Conservation (phyloP, 352 stramenopile species). For the Pythium brassicae region DNA sequence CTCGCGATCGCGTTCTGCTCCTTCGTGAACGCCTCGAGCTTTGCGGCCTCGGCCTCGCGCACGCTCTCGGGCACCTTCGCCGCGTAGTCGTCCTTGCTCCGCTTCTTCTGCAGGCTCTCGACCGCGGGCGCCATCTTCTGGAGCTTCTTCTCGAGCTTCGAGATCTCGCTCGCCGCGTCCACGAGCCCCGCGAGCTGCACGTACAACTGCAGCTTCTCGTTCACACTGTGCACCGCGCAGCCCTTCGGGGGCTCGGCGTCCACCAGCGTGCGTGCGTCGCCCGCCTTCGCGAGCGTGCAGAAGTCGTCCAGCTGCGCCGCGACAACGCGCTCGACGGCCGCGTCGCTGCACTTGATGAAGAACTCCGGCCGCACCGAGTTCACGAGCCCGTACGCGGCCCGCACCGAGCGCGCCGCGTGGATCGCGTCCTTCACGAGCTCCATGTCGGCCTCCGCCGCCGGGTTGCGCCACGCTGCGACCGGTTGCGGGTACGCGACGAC, state of each 20-base stretch:
- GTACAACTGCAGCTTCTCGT: slow-evolving; percentile 91
- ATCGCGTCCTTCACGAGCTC: slow-evolving; percentile 93
- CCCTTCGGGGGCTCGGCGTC: slow-evolving; percentile 75
- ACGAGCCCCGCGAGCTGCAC: slow-evolving; percentile 82
- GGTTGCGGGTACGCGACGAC: slow-evolving; percentile 75
- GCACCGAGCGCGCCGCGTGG: slow-evolving; percentile 93
- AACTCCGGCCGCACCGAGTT: slow-evolving; percentile 79
- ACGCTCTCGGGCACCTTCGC: slow-evolving; percentile 80
- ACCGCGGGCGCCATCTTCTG: slow-evolving; percentile 75
- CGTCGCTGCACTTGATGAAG: slow-evolving; percentile 89
- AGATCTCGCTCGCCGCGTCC: slow-evolving; percentile 87
- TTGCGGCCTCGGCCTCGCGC: slow-evolving; percentile 68
- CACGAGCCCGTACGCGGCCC: slow-evolving; percentile 77
- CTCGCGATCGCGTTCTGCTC: slow-evolving; percentile 75
- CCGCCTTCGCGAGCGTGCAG: slow-evolving; percentile 91
- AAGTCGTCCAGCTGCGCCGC: slow-evolving; percentile 93
- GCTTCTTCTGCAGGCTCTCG: slow-evolving; percentile 77
- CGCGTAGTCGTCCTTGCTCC: slow-evolving; percentile 68
- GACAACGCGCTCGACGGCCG: slow-evolving; percentile 64
- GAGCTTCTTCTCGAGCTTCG: slow-evolving; percentile 89
- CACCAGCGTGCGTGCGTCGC: slow-evolving; percentile 87
- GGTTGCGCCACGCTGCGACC: slow-evolving; percentile 82
- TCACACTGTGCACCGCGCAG: slow-evolving; percentile 92
- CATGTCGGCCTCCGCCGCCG: slow-evolving; percentile 90
- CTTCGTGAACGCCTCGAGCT: slow-evolving; percentile 77